phyloP scores from a whole-genome alignment of 768 basidiomycete genomes.

The Tricholoma furcatifolium region DNA sequence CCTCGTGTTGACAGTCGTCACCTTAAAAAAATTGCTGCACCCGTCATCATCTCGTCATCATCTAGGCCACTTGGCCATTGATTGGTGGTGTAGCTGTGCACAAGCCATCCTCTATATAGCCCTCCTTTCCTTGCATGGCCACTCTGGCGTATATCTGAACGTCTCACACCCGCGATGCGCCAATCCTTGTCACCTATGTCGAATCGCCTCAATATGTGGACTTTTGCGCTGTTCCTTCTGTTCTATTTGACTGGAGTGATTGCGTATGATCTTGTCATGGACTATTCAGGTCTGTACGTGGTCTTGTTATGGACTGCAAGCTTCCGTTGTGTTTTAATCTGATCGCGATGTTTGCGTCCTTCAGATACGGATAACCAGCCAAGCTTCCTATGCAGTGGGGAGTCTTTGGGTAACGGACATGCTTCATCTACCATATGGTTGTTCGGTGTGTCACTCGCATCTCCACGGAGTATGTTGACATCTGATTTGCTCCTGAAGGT shows the following conservation, averaged over 20 bases:
- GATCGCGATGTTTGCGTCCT: not conserved
- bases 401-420: slow-evolving; percentile 45
- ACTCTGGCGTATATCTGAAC: no score
- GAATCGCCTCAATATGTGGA: no score
- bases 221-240: not conserved
- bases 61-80: no score
- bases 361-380: slow-evolving; percentile 45
- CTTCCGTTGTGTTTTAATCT: no score
- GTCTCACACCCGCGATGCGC: no score
- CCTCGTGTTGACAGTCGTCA: no score
- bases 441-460: slow-evolving; percentile 37
- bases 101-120: no score
- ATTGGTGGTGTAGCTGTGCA: no score
- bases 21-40: no score
- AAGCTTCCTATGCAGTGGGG: slow-evolving; percentile 41
- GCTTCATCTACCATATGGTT: slow-evolving; percentile 49
- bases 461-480: not conserved
- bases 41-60: no score
- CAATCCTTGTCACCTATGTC: no score
- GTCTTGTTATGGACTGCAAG: not conserved
- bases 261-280: slow-evolving; percentile 28
- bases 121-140: no score
- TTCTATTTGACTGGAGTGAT: not conserved
- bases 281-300: slow-evolving; percentile 45
- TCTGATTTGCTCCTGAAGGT: slow-evolving; percentile 27